Evolutionary conservation across 495 filamentous ascomycete genomes (phyloP).

Genomic region (Talaromyces wortmannii): DNA sequence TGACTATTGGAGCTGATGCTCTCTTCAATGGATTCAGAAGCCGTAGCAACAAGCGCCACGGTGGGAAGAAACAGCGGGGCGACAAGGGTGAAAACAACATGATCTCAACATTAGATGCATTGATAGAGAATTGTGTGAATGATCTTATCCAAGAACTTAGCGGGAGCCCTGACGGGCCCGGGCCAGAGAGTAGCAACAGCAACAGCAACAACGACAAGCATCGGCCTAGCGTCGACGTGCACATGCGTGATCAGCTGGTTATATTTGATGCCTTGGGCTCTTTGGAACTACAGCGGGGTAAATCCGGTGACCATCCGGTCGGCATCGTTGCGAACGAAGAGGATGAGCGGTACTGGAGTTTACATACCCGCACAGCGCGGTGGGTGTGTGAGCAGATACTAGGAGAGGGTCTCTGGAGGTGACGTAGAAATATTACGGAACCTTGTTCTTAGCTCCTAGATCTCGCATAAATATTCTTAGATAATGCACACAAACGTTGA

Average conservation of each 20-base stretch:
- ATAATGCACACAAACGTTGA: no score
- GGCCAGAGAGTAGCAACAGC: neutral
- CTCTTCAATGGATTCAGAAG: constrained; percentile 42
- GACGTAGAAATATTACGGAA: neutral
- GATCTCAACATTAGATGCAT: constrained; percentile 6
- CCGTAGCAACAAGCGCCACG: constrained; percentile 1
- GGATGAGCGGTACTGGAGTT: constrained; percentile 44
- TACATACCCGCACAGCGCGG: constrained; percentile 66
- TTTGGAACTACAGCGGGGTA: neutral
- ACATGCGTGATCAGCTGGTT: constrained; percentile 74
- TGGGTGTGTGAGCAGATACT: constrained; percentile 57
- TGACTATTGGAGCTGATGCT: constrained; percentile 61
- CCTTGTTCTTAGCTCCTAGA: no score
- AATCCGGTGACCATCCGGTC: constrained; percentile 10
- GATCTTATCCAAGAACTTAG: constrained; percentile 52
- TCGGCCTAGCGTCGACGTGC: constrained; percentile 52
- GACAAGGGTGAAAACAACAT: neutral
- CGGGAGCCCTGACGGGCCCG: constrained; percentile 30
- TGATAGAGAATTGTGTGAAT: constrained; percentile 45
- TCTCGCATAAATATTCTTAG: no score
- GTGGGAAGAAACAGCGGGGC: constrained; percentile 6
- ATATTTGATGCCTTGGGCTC: constrained; percentile 68
- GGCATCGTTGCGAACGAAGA: constrained; percentile 21
- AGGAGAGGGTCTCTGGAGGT: constrained; percentile 2
- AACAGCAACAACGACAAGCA: neutral